Conservation (phyloP, 371 early-diverging fungal species). For the Mucor ambiguus region DNA sequence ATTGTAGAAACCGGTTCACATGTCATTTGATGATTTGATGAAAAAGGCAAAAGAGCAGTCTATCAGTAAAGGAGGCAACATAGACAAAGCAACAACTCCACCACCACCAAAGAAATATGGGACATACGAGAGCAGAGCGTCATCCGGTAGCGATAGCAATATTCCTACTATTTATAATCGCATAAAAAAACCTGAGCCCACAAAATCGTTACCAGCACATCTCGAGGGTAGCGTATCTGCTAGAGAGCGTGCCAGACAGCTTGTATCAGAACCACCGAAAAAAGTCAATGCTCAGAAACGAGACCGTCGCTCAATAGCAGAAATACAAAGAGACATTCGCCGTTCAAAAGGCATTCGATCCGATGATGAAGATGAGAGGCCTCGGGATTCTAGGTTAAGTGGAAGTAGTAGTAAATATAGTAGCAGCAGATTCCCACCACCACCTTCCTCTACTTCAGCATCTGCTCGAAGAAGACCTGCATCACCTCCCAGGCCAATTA, state of each 20-base stretch:
- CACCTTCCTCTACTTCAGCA: not conserved
- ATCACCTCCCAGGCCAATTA: conserved; percentile 5
- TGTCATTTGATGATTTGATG: conserved; percentile 43
- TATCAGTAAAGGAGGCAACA: conserved; percentile 8
- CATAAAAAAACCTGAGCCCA: conserved; percentile 11
- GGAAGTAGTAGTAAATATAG: not conserved
- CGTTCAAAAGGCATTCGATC: conserved; percentile 39
- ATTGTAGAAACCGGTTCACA: conserved; percentile 34
- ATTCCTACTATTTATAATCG: conserved; percentile 24
- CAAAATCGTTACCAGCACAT: not conserved
- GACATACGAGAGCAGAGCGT: not conserved
- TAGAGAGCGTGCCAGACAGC: conserved; percentile 23
- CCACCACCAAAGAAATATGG: conserved; percentile 8
- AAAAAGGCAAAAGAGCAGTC: conserved; percentile 37
- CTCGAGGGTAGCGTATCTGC: conserved; percentile 7
- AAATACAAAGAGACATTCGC: conserved; percentile 49
- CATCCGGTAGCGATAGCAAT: conserved; percentile 4
- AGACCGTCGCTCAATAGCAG: conserved; percentile 38
- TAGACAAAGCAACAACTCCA: conserved; percentile 7
- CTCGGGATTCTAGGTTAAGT: not conserved
- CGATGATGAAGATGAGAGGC: conserved; percentile 30
- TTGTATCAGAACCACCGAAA: conserved; percentile 26
- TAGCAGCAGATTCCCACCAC: conserved; percentile 1
- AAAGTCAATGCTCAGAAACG: conserved; percentile 28
- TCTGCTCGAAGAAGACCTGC: conserved; percentile 13